Evolutionary conservation across 2,329 filamentous ascomycete species (phyloP).

Genomic region (Ustulina deusta): DNA sequence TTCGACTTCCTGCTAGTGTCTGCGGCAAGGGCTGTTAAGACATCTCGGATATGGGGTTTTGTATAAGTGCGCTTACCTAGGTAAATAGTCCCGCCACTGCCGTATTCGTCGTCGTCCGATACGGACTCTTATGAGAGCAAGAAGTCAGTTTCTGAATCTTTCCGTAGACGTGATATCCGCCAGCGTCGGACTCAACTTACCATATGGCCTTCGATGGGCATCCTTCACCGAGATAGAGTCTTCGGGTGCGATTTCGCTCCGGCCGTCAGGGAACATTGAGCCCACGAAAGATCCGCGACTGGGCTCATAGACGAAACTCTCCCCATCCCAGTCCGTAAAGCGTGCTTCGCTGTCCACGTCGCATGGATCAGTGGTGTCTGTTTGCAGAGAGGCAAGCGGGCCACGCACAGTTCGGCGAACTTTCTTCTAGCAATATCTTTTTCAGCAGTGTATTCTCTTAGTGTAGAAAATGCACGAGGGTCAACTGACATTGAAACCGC

Average conservation of each 20-base stretch:
- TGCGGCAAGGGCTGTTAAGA: slow-evolving; percentile 3
- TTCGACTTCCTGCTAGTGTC: slow-evolving; percentile 9
- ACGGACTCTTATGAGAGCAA: background rate
- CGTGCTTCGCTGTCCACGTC: slow-evolving; percentile 13
- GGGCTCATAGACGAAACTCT: slow-evolving; percentile 18
- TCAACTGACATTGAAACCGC: slow-evolving; percentile 11
- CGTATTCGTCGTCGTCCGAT: slow-evolving; percentile 7
- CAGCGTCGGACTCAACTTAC: slow-evolving; percentile 1
- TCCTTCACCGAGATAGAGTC: slow-evolving; percentile 28
- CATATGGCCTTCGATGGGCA: slow-evolving; percentile 5
- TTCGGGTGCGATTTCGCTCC: slow-evolving; percentile 13
- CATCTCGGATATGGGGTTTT: background rate
- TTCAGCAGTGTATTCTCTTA: background rate
- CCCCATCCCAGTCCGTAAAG: slow-evolving; percentile 14
- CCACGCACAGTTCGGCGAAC: slow-evolving; percentile 5
- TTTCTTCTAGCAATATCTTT: background rate
- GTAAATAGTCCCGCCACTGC: slow-evolving; percentile 10
- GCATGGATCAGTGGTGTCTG: background rate
- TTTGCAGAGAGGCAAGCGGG: slow-evolving; percentile 17
- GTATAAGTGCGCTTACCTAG: slow-evolving; percentile 12
- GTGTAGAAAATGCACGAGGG: background rate
- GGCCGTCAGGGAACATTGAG: background rate
- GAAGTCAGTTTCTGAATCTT: slow-evolving; percentile 14
- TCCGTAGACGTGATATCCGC: background rate
- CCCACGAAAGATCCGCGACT: slow-evolving; percentile 11